Percentiles rank a stretch among this genome's conserved stretches.
phyloP scores from a whole-genome alignment of 192 early-diverging fungal genomes.

The Diversispora epigaea region DNA sequence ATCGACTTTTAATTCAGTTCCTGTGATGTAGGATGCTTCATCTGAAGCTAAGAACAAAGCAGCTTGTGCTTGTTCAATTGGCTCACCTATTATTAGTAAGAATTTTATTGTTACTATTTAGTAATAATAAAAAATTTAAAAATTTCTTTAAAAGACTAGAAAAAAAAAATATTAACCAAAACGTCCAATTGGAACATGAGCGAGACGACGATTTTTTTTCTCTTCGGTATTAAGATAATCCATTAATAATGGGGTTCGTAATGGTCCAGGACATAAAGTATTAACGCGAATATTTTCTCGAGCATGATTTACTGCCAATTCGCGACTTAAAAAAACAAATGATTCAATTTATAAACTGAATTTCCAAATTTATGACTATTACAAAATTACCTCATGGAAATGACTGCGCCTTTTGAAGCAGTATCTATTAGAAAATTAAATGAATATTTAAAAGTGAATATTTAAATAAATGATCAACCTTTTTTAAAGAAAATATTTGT shows the following conservation, averaged over 20 bases:
- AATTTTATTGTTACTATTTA: background rate
- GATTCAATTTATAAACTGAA: too few species aligned
- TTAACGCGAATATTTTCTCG: conserved; percentile 86
- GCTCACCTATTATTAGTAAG: conserved; percentile 56
- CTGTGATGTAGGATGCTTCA: conserved; percentile 75
- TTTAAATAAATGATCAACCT: background rate
- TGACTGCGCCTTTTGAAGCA: conserved; percentile 82
- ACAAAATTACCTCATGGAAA: conserved; percentile 67
- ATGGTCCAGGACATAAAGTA: conserved; percentile 77
- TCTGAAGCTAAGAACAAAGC: conserved; percentile 82
- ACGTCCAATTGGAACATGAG: conserved; percentile 80
- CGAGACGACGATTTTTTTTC: conserved; percentile 76
- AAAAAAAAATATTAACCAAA: conserved; percentile 56
- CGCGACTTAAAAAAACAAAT: conserved; percentile 47
- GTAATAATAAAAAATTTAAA: too few species aligned
- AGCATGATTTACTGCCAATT: conserved; percentile 80
- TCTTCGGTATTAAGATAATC: conserved; percentile 81
- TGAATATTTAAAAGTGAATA: too few species aligned
- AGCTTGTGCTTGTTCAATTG: conserved; percentile 81
- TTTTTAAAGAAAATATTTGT: background rate
- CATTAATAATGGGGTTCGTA: conserved; percentile 78
- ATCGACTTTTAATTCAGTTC: conserved; percentile 80
- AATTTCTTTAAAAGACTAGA: background rate
- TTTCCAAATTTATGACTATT: too few species aligned
- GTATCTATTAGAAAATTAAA: conserved; percentile 58